Evolutionary conservation across 1,139 yeast genomes (phyloP), one percentile per base, ranked within the genome.

Genomic region (Scheffersomyces titani): DNA sequence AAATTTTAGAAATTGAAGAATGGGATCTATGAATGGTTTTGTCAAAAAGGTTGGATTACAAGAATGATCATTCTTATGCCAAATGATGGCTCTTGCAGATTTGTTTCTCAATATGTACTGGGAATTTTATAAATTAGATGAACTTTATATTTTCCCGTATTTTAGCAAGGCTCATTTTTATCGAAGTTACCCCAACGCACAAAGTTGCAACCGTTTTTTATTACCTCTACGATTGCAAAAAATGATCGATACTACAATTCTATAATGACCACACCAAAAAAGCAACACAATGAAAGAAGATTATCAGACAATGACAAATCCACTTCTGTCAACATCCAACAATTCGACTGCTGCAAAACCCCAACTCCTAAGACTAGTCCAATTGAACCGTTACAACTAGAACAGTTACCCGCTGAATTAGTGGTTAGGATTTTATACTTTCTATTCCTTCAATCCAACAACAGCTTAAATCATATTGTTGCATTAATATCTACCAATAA

Each of bases 401-500:
- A 30, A n/a, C 21, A 24, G 21, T n/a, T 50, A 22, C 55, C 52
- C 11, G 19, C 44, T n/a, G 52, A 52, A 21, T 19, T 55, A 7
- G 13, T 50, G 24, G 44, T 20, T 19, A 21, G 57, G 16, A 47
- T 52, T 16, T 55, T 52, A 3, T 55, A 52, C 51, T 45, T 22
- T 22, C 36, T 55, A 11, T 46, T 46, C 24, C 20, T 52, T 47
- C 40, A 19, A 20, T 36, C n/a, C 16, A 21, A 40, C n/a, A 30
- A 9, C 30, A 40, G 47, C 5, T n/a, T 52, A 20, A 30, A 13
- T 16, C 49, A 51, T 13, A 19, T 57, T 3, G 19, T 54, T 13
- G 19, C 51, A 16, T 53, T 58, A 22, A 49, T 60, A 21, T 54
- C 47, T 22, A 59, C 61, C 2, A 51, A 53, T 49, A 55, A 51